Evolutionary conservation across 164 flowering plant genomes (phyloP).

Genomic region (Stephania japonica): DNA sequence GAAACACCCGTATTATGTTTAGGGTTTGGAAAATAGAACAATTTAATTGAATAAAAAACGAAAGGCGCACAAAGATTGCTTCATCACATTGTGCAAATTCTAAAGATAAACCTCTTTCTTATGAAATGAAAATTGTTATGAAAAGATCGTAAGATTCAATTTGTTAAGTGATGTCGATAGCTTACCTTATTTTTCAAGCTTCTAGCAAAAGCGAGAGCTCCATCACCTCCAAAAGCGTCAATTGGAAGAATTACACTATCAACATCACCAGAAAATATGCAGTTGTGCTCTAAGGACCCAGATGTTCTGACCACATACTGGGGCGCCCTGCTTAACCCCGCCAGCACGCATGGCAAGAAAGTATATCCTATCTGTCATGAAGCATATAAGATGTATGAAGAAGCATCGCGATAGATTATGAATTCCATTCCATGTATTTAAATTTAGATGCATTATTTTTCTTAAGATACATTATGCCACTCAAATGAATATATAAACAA

Average conservation of each 20-base stretch:
- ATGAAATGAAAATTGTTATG: too few relatives aligned
- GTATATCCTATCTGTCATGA: slow-evolving; percentile 67
- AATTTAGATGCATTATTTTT: too few relatives aligned
- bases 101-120: too few relatives aligned
- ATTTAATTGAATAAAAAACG: background rate
- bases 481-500: too few relatives aligned
- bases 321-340: slow-evolving; percentile 80
- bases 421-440: background rate
- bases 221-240: slow-evolving; percentile 83
- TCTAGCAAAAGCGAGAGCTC: slow-evolving; percentile 67
- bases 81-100: background rate
- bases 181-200: slow-evolving; percentile 43
- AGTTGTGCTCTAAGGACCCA: slow-evolving; percentile 27
- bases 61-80: background rate
- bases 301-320: slow-evolving; percentile 43
- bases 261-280: slow-evolving; percentile 58
- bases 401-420: background rate
- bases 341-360: slow-evolving; percentile 86
- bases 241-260: slow-evolving; percentile 72
- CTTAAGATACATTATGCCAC: too few relatives aligned
- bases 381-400: slow-evolving; percentile 3
- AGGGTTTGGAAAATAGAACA: background rate
- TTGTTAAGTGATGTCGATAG: background rate
- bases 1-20: too few relatives aligned
- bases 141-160: background rate